phyloP scores from a whole-genome alignment of 331 rosid genomes.

The Phaseolus coccineus region DNA sequence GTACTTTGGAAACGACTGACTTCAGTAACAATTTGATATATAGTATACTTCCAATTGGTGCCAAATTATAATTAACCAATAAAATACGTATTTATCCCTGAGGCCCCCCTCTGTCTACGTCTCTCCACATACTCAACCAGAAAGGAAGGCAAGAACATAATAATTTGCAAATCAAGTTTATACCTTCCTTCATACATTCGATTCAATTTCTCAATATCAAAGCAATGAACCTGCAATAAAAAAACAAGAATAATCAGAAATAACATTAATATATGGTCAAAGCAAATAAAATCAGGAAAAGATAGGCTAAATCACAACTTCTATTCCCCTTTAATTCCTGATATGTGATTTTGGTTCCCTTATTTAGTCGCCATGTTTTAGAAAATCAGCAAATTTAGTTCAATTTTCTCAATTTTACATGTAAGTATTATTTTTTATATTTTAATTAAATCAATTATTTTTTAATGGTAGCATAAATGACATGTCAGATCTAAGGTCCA shows the following conservation, averaged over 20 bases:
- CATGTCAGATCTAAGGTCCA: too few relatives aligned
- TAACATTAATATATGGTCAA: constrained; percentile 8
- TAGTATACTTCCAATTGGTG: neutral
- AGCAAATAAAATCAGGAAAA: neutral
- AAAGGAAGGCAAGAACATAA: neutral
- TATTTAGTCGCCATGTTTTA: too few relatives aligned
- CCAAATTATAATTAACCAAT: neutral
- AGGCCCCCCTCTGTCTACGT: neutral
- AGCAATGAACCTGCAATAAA: constrained; percentile 74
- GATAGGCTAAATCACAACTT: too few relatives aligned
- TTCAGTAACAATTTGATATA: neutral
- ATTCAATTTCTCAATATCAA: constrained; percentile 74
- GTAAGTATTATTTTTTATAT: too few relatives aligned
- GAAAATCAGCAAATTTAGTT: too few relatives aligned
- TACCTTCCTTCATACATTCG: constrained; percentile 97
- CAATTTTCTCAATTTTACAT: too few relatives aligned
- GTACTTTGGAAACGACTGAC: constrained; percentile 2
- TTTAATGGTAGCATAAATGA: too few relatives aligned
- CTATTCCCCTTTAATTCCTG: too few relatives aligned
- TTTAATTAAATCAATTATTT: too few relatives aligned
- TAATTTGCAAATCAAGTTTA: constrained; percentile 3
- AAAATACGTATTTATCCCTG: neutral
- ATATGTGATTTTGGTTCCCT: too few relatives aligned
- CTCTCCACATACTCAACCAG: neutral
- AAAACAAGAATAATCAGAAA: constrained; percentile 32